Conservation (phyloP, 2,329 filamentous ascomycete species). For the Ophiocordyceps camponoti-saundersi region DNA sequence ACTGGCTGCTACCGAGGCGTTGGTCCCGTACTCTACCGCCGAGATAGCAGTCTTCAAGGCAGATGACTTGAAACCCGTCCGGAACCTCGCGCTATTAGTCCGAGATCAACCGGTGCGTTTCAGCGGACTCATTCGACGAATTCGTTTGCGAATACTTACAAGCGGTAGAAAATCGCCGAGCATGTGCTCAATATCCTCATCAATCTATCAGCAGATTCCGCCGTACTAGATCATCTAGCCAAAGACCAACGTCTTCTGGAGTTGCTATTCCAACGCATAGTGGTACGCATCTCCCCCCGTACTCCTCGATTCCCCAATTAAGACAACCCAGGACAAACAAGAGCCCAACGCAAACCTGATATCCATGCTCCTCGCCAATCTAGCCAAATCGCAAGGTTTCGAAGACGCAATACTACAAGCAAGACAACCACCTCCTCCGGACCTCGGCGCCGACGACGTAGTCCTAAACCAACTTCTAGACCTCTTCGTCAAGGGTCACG, state of each 20-base stretch:
- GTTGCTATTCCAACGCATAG: constrained; percentile 53
- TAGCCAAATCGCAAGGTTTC: constrained; percentile 64
- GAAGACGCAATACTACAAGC: constrained; percentile 46
- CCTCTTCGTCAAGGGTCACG: constrained; percentile 84
- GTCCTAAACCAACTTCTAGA: constrained; percentile 87
- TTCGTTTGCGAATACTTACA: neutral
- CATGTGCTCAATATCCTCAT: constrained; percentile 83
- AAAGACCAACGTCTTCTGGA: constrained; percentile 71
- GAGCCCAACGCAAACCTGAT: constrained; percentile 74
- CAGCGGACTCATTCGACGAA: neutral
- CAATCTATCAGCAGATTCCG: constrained; percentile 63
- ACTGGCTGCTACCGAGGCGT: constrained; percentile 67
- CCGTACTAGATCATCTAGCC: constrained; percentile 55
- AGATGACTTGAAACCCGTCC: constrained; percentile 60
- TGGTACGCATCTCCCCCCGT: constrained; percentile 32
- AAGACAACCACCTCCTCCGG: constrained; percentile 50
- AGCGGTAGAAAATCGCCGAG: constrained; percentile 65
- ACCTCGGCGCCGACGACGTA: constrained; percentile 53
- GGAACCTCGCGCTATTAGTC: constrained; percentile 73
- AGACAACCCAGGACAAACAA: constrained; percentile 36
- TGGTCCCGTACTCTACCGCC: constrained; percentile 63
- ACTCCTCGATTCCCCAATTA: neutral
- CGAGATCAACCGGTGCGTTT: constrained; percentile 60
- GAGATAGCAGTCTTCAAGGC: constrained; percentile 73
- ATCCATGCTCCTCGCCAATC: constrained; percentile 84